Base-by-base conservation (phyloP, 2,329 filamentous ascomycete genomes). In the Fusarium abutilonis region DNA sequence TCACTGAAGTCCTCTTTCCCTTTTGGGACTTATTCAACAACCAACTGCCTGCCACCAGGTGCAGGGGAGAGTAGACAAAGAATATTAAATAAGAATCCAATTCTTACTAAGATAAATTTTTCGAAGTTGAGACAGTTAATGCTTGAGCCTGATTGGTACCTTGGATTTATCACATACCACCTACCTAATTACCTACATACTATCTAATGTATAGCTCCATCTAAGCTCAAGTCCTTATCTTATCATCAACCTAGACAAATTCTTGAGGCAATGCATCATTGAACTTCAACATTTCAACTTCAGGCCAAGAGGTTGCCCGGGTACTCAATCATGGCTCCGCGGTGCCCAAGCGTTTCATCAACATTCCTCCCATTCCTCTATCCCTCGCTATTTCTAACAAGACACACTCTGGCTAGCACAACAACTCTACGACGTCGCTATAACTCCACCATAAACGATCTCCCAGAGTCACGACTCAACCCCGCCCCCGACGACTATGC, bases 401-500 rank as follows among this genome's bases (percentile, higher is more conserved):
- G 56, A 48, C 57, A 55, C 36, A 43, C 52, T 28, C 44, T 61
- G 23, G 36, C 42, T 36, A 40, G 58, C 39, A 44, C 56, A 31
- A 42, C 52, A 28, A 48, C 41, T 36, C 57, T 63, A 14, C 60
- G 41, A 53, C 54, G 52, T 57, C 64, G 64, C 48, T 69, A 58
- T 45, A 77, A 67, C 17, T 66, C 71, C 10, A 68, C 72, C n/a
- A 51, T 73, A 51, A 77, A 77, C 62, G 69, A 74, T 42, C 72
- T 81, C 11, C 76, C 79, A 26, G 72, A 75, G 38, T 83, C 86
- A 6, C 89, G 89, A 63, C 84, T 97, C 17, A 91, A 97, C 73
- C 94, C 94, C 3, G 74, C 85, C 1, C 92, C 93, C 0, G 89
- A 92, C 70, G 92, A 97, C 75, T 98, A 96, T 77, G 85, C 90